Evolutionary conservation across 208 protist species (phyloP).

Genomic region (Crithidia mellificae): DNA sequence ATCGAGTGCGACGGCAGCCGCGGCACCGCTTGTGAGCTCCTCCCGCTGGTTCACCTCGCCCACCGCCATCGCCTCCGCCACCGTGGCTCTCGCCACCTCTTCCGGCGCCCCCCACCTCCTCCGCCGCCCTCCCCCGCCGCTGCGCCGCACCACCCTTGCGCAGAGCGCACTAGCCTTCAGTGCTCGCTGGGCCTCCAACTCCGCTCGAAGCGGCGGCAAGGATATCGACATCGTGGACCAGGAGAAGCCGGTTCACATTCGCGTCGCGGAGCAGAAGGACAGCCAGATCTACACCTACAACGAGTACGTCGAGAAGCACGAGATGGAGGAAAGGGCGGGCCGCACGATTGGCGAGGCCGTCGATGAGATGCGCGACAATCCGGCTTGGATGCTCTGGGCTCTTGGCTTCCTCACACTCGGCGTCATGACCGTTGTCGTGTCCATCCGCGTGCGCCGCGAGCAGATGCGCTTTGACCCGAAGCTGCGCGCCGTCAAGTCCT

Average conservation of each 20-base stretch:
- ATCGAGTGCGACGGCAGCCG: too few relatives aligned
- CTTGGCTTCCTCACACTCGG: constrained; percentile 53
- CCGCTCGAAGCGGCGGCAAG: constrained; percentile 53
- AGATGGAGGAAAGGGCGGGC: constrained; percentile 47
- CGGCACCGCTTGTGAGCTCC: neutral
- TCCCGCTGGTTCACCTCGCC: constrained; percentile 10
- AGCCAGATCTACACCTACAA: constrained; percentile 80
- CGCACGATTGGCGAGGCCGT: constrained; percentile 50
- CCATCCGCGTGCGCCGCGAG: constrained; percentile 72
- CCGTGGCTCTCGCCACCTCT: neutral
- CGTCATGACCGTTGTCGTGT: constrained; percentile 73
- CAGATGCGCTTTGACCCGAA: constrained; percentile 80
- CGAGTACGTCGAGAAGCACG: constrained; percentile 79
- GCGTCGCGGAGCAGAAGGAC: constrained; percentile 72
- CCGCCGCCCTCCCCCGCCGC: too few relatives aligned
- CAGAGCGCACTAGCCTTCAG: constrained; percentile 1
- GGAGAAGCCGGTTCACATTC: constrained; percentile 72
- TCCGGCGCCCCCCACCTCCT: neutral
- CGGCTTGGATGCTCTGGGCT: constrained; percentile 79
- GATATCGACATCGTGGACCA: constrained; percentile 70
- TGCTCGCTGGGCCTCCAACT: constrained; percentile 34
- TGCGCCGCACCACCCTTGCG: too few relatives aligned
- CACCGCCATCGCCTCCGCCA: neutral
- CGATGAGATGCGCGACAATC: constrained; percentile 71
- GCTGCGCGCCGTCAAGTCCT: constrained; percentile 69